Evolutionary conservation across 2,329 filamentous ascomycete genomes (phyloP).

Genomic region (Zasmidium angulare): DNA sequence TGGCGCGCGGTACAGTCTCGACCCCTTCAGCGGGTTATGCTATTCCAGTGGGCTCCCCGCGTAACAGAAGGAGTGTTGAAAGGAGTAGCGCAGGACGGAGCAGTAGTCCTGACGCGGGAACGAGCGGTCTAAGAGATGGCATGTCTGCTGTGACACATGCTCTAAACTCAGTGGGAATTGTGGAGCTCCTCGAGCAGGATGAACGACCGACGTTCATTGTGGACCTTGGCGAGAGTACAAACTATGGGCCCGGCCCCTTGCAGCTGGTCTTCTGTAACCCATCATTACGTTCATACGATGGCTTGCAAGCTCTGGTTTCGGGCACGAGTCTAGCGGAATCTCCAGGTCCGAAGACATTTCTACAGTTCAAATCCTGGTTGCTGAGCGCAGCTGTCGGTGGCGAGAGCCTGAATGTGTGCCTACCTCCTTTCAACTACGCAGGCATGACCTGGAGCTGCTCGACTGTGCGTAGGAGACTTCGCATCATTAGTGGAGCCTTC

Average conservation of each 20-base stretch:
- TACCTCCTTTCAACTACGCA: conserved; percentile 61
- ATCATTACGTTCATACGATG: conserved; percentile 60
- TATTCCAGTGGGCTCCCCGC: conserved; percentile 25
- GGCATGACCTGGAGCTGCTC: conserved; percentile 69
- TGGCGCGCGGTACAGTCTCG: conserved; percentile 48
- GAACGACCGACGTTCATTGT: conserved; percentile 74
- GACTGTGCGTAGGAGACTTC: conserved; percentile 66
- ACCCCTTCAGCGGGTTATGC: conserved; percentile 15
- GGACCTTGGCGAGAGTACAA: conserved; percentile 61
- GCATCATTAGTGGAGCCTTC: conserved; percentile 62
- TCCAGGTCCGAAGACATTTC: conserved; percentile 50
- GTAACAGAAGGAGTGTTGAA: conserved; percentile 41
- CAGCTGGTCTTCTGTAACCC: conserved; percentile 68
- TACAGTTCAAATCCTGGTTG: conserved; percentile 69
- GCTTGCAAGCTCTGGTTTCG: conserved; percentile 57
- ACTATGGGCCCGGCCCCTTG: conserved; percentile 55
- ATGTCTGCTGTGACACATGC: conserved; percentile 38
- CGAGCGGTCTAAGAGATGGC: conserved; percentile 15
- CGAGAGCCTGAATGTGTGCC: conserved; percentile 53
- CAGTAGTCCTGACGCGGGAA: conserved; percentile 25
- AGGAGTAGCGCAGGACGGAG: conserved; percentile 27
- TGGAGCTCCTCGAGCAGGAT: conserved; percentile 75
- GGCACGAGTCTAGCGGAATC: conserved; percentile 45
- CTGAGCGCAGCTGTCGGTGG: conserved; percentile 56
- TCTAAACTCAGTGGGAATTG: conserved; percentile 64